These are phyloP conservation scores for Pseudoneurospora amorphoporcata DNA, from an alignment of 495 filamentous ascomycete species.

Conservation along the genomic window DNA sequence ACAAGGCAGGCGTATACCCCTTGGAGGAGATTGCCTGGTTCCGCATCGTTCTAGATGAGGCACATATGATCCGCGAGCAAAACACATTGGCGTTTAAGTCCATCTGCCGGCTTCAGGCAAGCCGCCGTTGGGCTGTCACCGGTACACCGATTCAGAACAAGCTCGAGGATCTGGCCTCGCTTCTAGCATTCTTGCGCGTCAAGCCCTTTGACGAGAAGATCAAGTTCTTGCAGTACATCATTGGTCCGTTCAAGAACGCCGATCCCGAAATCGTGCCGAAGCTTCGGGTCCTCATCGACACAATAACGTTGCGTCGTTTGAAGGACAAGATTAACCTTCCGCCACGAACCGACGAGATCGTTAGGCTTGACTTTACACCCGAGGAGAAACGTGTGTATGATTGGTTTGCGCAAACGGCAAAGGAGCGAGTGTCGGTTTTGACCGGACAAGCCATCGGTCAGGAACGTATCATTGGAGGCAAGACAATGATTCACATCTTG, in stretches of 20 bases:
- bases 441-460: conserved; percentile 28
- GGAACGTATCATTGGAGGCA: conserved; percentile 63
- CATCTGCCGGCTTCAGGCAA: conserved; percentile 69
- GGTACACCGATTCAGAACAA: conserved; percentile 89
- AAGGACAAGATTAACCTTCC: conserved; percentile 88
- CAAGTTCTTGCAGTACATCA: conserved; percentile 67
- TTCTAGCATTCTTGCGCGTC: conserved; percentile 83
- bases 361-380: conserved; percentile 46
- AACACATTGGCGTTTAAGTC: conserved; percentile 69
- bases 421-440: conserved; percentile 42
- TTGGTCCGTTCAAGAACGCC: conserved; percentile 68
- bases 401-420: conserved; percentile 43
- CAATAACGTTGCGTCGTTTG: conserved; percentile 79
- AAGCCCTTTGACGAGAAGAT: conserved; percentile 73
- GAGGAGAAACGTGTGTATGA: conserved; percentile 46
- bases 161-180: conserved; percentile 76
- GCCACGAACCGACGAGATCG: conserved; percentile 56
- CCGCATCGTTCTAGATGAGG: conserved; percentile 91
- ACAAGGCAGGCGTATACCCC: conserved; percentile 50
- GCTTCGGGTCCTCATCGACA: conserved; percentile 83
- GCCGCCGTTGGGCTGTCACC: conserved; percentile 90
- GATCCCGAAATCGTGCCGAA: conserved; percentile 74
- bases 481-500: conserved; percentile 77
- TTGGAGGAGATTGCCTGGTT: conserved; percentile 80
- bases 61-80: conserved; percentile 85